Evolutionary conservation across 176 grass and related monocot genomes (phyloP).

Genomic region (Puya raimondii): DNA sequence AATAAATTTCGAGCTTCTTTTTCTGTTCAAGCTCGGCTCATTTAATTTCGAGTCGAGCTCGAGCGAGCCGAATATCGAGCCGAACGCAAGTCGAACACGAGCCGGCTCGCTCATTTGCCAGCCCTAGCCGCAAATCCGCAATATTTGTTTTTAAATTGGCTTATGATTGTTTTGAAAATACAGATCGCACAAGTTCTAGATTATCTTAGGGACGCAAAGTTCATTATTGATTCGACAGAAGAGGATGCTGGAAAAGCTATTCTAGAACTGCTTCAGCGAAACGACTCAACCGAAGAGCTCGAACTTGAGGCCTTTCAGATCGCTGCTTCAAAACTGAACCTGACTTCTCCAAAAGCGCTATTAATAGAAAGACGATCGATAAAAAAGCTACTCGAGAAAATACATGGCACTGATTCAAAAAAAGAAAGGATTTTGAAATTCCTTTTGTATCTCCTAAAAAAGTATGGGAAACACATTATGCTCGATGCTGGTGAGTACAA

Average conservation of each 20-base stretch:
- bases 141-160: constrained; percentile 16
- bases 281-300: constrained; percentile 53
- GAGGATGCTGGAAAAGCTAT: constrained; percentile 67
- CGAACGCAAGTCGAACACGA: too few relatives aligned
- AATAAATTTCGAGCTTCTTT: too few relatives aligned
- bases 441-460: constrained; percentile 57
- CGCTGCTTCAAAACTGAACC: constrained; percentile 63
- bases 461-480: constrained; percentile 57
- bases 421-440: constrained; percentile 57
- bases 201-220: constrained; percentile 56
- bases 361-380: constrained; percentile 84
- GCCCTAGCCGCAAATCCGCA: constrained; percentile 12
- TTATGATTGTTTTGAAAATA: constrained; percentile 14
- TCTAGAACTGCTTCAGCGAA: constrained; percentile 49
- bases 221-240: constrained; percentile 58
- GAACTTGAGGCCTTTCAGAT: constrained; percentile 56
- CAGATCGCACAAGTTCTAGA: constrained; percentile 70
- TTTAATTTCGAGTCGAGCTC: too few relatives aligned
- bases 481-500: constrained; percentile 28
- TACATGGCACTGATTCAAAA: constrained; percentile 47
- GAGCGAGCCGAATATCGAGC: too few relatives aligned
- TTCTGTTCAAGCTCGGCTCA: too few relatives aligned
- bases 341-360: constrained; percentile 73
- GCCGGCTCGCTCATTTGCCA: too few relatives aligned
- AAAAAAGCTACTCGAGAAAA: constrained; percentile 52